Base-by-base conservation (phyloP, 257 asterid species). In the Galeopsis tetrahit region DNA sequence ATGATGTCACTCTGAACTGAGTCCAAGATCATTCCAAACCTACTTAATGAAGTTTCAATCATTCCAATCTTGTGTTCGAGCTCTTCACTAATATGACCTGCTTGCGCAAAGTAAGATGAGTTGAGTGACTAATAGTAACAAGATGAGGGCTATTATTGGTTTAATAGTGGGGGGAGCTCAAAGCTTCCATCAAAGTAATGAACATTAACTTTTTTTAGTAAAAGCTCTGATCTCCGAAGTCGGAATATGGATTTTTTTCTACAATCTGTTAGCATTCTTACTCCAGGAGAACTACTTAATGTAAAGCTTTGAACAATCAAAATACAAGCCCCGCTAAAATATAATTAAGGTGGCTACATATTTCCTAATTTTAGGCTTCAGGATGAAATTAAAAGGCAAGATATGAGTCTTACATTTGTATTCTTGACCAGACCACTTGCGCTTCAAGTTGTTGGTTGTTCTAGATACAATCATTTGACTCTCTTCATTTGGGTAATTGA, bases 1-100 rank as follows among this genome's bases (percentile, higher is more conserved):
- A 92, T 88, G 77, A 95, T 69, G 79, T 92, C 98, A 80, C 85
- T 78, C 82, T 95, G 99, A 75, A 92, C 78, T 63, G 96, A 89
- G 80, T 95, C 97, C 91, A 92, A 69, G 67, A 90, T 82, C 87
- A 90, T 83, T 70, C 92, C 96, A 55, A 85, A 77, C 84, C 94
- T 88, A 85, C 87, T 88, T 75, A 92, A 74, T 55, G 94, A 88
- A 76, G 91, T 90, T 82, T 95, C 99, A 43, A 92, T 79, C 87
- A 83, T 79, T 70, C 96, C 96, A 67, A 95, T 81, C 81, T 86
- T 87, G 85, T 86, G 97, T 69, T 90, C 97, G 56, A 94, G 88
- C 77, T 91, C 95, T 88, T 89, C 95, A 64, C 79, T 88, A 51
- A 73, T 76, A 79, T 88, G 92, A 81, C 89, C 97, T 92, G 91